Evolutionary conservation across 176 grass and related monocot species (phyloP), one percentile per base, ranked within the genome.

Genomic region (Phragmites australis): DNA sequence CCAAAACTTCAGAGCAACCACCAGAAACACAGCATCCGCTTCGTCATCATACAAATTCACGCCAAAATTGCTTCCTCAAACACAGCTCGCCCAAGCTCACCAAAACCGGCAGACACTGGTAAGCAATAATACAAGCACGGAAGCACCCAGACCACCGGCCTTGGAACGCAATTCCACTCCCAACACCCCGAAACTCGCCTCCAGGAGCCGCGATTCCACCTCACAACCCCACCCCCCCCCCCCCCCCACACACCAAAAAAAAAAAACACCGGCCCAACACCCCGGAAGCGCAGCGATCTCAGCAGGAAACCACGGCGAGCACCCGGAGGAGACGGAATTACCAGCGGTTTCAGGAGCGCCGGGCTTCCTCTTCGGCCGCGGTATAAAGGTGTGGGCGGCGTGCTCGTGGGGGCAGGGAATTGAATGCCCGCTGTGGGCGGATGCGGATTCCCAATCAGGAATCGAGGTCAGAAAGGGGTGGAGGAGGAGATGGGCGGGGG

Each of bases 391-490:
- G 6, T 13, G 18, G n/a, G 62, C 71, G 31, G 22, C 61, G 77
- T 40, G n/a, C 12, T 49, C 29, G 73, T 39, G 27, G 45, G 65
- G 65, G 9, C 68, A 17, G 68, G 81, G 72, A 55, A 85, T 62
- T 45, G 48, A 81, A 65, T 85, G 63, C 77, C 77, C 42, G 53
- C 23, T 6, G 34, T 8, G 22, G 53, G 75, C 29, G 26, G 79
- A 27, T 58, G 54, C 57, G 67, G 68, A 75, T 68, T 86, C 55
- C 77, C 27, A 76, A 81, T 37, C 50, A 71, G 82, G 76, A 23
- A 51, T 19, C 43, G 68, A 27, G 65, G 82, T 77, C 77, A 75
- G 64, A 76, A 81, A 5, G 77, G 70, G 15, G 5, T 2, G 23
- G 69, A 27, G 25, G 48, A 45, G 19, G 43, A 46, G 53, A 56